phyloP scores from a whole-genome alignment of 495 filamentous ascomycete species.

The Aspergillus heteromorphus region DNA sequence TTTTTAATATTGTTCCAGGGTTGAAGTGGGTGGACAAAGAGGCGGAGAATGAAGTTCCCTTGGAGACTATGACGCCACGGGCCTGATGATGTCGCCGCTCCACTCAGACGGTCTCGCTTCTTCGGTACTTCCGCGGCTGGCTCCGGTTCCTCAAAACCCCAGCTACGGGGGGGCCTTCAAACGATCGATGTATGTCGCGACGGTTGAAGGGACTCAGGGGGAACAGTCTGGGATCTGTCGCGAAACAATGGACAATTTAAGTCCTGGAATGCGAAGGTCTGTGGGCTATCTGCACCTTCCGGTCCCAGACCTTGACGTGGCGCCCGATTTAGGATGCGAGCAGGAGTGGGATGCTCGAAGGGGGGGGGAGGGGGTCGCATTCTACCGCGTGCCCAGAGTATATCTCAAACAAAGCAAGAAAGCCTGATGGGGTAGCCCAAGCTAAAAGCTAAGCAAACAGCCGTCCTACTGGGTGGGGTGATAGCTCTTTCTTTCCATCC shows the following conservation, averaged over 20 bases:
- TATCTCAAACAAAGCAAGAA: conserved; percentile 6
- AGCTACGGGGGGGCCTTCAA: conserved; percentile 9
- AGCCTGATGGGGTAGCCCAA: background rate
- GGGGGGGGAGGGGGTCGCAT: too few species aligned
- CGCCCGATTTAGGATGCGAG: background rate
- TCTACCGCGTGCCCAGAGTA: too few species aligned
- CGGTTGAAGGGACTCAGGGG: background rate
- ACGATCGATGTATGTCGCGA: background rate
- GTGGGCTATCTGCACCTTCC: background rate
- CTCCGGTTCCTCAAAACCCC: conserved; percentile 5
- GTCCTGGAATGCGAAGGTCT: background rate
- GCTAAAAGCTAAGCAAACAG: background rate
- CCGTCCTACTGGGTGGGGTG: conserved; percentile 2
- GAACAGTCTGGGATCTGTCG: background rate
- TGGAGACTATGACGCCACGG: conserved; percentile 5
- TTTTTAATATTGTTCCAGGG: background rate
- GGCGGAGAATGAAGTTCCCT: conserved; percentile 1
- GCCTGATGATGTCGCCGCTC: conserved; percentile 31
- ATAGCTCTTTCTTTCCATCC: conserved; percentile 9
- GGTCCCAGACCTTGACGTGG: background rate
- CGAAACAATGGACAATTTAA: background rate
- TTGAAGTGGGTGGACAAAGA: background rate
- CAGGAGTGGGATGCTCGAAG: background rate
- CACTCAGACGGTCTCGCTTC: conserved; percentile 13
- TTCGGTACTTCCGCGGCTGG: background rate